Evolutionary conservation across 257 asterid species (phyloP).

Genomic region (Ligustrum vulgare): DNA sequence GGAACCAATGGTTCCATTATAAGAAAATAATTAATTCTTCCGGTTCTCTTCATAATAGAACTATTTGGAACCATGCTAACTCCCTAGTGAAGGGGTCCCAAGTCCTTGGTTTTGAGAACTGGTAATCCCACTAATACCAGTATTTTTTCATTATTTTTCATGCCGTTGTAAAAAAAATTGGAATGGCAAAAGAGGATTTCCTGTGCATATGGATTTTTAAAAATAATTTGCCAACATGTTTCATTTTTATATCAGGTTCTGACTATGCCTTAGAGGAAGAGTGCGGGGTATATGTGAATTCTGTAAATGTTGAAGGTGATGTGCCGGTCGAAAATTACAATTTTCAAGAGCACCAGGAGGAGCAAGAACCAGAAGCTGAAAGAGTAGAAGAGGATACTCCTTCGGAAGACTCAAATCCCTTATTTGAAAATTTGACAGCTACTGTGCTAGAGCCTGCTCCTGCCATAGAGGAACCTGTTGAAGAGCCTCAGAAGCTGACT

Average conservation of each 20-base stretch:
- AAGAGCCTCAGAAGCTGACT: conserved; percentile 36
- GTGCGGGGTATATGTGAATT: conserved; percentile 33
- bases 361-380: conserved; percentile 21
- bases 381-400: conserved; percentile 33
- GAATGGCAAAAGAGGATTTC: not conserved
- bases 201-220: not conserved
- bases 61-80: too few relatives aligned
- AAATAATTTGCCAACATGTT: not conserved
- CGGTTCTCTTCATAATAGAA: too few relatives aligned
- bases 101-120: not conserved
- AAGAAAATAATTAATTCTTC: too few relatives aligned
- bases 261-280: conserved; percentile 46
- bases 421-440: conserved; percentile 24
- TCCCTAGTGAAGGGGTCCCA: not conserved
- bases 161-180: not conserved
- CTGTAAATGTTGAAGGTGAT: conserved; percentile 37
- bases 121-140: not conserved
- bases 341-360: conserved; percentile 33
- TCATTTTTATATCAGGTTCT: conserved; percentile 24
- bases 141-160: not conserved
- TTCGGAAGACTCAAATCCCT: conserved; percentile 30
- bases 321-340: conserved; percentile 33
- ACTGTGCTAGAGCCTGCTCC: conserved; percentile 35
- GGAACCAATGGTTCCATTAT: too few relatives aligned
- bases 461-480: conserved; percentile 40